phyloP scores from a whole-genome alignment of 2,329 filamentous ascomycete genomes.

The Macroventuria anomochaeta region DNA sequence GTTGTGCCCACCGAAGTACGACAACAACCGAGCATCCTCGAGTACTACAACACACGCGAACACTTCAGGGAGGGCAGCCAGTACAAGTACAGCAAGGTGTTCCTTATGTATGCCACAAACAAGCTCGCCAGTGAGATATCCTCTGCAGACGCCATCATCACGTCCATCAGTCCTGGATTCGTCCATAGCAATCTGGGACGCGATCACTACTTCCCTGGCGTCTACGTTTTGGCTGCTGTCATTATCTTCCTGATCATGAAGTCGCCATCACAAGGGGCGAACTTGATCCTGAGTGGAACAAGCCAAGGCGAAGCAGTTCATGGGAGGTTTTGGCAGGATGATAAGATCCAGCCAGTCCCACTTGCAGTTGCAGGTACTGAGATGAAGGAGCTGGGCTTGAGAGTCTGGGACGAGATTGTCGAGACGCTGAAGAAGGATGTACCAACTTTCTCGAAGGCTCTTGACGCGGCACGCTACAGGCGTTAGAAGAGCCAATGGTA shows the following conservation, averaged over 20 bases:
- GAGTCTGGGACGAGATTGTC: slow-evolving; percentile 46
- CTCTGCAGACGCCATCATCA: slow-evolving; percentile 43
- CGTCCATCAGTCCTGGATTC: slow-evolving; percentile 46
- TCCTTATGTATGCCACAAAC: slow-evolving; percentile 44
- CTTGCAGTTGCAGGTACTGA: slow-evolving; percentile 38
- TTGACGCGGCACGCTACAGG: neutral
- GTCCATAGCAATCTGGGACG: slow-evolving; percentile 41
- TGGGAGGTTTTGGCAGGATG: slow-evolving; percentile 47
- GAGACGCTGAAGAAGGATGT: slow-evolving; percentile 41
- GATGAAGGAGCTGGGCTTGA: slow-evolving; percentile 38
- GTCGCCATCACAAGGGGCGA: slow-evolving; percentile 38
- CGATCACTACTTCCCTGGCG: slow-evolving; percentile 38
- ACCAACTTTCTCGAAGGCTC: slow-evolving; percentile 17
- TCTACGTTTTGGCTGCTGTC: slow-evolving; percentile 29
- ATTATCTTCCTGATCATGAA: slow-evolving; percentile 35
- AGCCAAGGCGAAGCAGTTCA: slow-evolving; percentile 43
- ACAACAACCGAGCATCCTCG: slow-evolving; percentile 33
- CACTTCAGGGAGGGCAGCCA: slow-evolving; percentile 34
- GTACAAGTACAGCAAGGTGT: slow-evolving; percentile 45
- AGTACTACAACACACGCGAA: slow-evolving; percentile 39
- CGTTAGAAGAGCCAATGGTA: neutral
- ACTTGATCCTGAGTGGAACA: slow-evolving; percentile 44
- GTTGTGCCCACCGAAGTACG: slow-evolving; percentile 31
- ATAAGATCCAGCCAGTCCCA: slow-evolving; percentile 40
- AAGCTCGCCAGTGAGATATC: slow-evolving; percentile 37